Evolutionary conservation across 306 rosid genomes (phyloP).

Genomic region (Cucurbita argyrosperma): DNA sequence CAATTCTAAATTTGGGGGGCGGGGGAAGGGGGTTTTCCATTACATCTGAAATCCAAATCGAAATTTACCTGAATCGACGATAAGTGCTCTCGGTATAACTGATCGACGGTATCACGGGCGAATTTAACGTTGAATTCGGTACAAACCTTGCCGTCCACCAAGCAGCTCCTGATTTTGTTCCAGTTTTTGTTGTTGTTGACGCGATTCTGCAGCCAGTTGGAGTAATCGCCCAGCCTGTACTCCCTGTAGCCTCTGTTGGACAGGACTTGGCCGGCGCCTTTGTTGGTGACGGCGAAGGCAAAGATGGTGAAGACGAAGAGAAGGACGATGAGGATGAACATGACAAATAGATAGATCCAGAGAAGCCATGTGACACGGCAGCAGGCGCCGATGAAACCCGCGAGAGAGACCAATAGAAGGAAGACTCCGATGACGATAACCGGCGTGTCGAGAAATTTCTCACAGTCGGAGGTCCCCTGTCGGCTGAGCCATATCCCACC

Average conservation of each 20-base stretch:
- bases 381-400: slow-evolving; percentile 68
- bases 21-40: not conserved
- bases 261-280: slow-evolving; percentile 38
- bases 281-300: slow-evolving; percentile 52
- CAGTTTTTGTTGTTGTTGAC: slow-evolving; percentile 37
- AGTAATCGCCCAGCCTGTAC: slow-evolving; percentile 71
- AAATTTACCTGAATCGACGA: slow-evolving; percentile 53
- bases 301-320: slow-evolving; percentile 51
- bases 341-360: slow-evolving; percentile 58
- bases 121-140: not conserved
- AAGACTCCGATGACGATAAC: slow-evolving; percentile 48
- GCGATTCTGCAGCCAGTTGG: slow-evolving; percentile 65
- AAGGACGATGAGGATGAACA: slow-evolving; percentile 63
- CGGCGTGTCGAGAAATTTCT: slow-evolving; percentile 46
- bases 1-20: not conserved
- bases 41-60: not conserved
- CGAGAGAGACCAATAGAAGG: slow-evolving; percentile 45
- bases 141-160: slow-evolving; percentile 41
- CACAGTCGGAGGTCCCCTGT: slow-evolving; percentile 48
- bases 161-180: slow-evolving; percentile 53
- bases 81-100: slow-evolving; percentile 21
- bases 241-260: slow-evolving; percentile 46
- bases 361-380: slow-evolving; percentile 53
- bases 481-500: slow-evolving; percentile 53
- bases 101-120: not conserved